Evolutionary conservation across 331 rosid genomes (phyloP), one percentile per base, ranked within the genome.

Genomic region (Pyrus hybrid): DNA sequence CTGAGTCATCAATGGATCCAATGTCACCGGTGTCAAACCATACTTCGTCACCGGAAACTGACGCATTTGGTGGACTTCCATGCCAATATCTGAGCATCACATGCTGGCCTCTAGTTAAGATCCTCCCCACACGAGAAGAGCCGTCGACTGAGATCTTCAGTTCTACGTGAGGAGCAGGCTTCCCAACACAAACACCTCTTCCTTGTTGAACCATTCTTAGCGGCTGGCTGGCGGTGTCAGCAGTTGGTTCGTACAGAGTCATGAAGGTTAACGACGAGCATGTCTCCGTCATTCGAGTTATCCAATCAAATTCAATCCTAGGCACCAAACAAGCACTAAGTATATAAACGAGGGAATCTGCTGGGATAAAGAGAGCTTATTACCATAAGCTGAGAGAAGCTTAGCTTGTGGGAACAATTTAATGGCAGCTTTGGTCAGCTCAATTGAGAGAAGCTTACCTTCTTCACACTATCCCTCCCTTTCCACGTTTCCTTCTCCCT

Each of bases 11-110:
- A 68, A 88, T 68, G 6, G 83, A 94, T 28, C 99, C 97, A 74
- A 88, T 80, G 80, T 94, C 99, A 61, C 97, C 96, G 21, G 97
- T 90, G 87, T 94, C 97, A 51, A 94, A 84, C 99, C 99, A 91
- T 28, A 26, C 80, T 60, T 83, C 86, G 60, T 57, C 76, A 51
- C 67, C 17, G 71, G 67, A 76, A 35, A 76, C 79, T 26, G 77
- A 70, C 30, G 88, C 37, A 64, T 73, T 81, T 74, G 83, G 23
- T 54, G 53, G 79, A 83, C 54, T 83, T 86, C 83, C 88, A 32
- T 83, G 88, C 94, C 96, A 94, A 76, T 94, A 92, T 63, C 88
- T 51, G 72, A 92, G 87, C 99, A 94, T 94, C 54, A 81, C 73
- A 79, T 94, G 97, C 22, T 92, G 92, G 54, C 99, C 99, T 90